Conservation (phyloP, 2,329 filamentous ascomycete genomes). For the Penicillium hordei region DNA sequence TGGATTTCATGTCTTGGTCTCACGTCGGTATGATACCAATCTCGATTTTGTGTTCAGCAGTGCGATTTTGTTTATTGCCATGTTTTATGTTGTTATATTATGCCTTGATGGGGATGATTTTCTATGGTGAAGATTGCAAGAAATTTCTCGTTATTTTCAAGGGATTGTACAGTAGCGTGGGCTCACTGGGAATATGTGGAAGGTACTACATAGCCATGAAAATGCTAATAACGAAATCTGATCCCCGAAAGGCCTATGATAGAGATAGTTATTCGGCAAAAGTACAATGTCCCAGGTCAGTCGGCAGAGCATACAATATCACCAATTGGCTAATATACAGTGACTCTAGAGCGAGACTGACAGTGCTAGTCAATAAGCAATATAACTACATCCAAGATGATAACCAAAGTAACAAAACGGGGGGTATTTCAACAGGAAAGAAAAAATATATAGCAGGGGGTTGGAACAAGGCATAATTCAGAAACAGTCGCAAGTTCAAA, state of each 20-base stretch:
- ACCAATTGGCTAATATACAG: conserved; percentile 32
- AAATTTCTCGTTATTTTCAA: not conserved
- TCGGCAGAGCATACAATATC: conserved; percentile 4
- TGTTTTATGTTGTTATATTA: conserved; percentile 11
- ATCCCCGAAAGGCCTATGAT: not conserved
- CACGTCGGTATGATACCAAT: conserved; percentile 20
- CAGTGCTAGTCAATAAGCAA: conserved; percentile 12
- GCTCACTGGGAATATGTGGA: not conserved
- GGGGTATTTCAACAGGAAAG: conserved; percentile 23
- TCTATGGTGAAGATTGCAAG: not conserved
- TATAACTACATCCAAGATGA: conserved; percentile 20
- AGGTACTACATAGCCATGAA: not conserved
- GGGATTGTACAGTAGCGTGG: not conserved
- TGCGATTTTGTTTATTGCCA: not conserved
- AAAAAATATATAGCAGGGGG: conserved; percentile 3
- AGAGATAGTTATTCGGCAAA: not conserved
- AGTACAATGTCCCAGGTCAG: not conserved
- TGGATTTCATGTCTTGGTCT: conserved; percentile 19
- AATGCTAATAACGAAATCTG: not conserved
- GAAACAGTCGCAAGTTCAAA: conserved; percentile 14
- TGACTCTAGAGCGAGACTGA: conserved; percentile 28
- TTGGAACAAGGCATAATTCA: conserved; percentile 1
- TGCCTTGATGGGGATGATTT: not conserved
- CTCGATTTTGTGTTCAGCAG: conserved; percentile 10
- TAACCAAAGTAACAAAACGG: conserved; percentile 14